A percentile compares a stretch with the other conserved stretches of the same genome.
Evolutionary conservation across 2,329 filamentous ascomycete genomes (phyloP).

Genomic region (Fusarium duplospermum): DNA sequence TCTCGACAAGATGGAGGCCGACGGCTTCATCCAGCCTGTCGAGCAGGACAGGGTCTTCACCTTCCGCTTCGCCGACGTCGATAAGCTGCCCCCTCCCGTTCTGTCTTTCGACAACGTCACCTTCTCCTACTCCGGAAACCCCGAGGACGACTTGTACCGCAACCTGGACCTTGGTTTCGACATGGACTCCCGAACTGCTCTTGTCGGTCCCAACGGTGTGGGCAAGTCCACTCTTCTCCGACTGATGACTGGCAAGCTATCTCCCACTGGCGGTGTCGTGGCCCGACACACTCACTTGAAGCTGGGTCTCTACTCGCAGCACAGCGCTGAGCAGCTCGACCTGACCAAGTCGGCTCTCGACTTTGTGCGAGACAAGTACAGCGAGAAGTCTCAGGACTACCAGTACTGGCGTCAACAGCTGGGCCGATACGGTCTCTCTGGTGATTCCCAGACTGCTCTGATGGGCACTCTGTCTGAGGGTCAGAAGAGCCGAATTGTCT

Average conservation of each 20-base stretch:
- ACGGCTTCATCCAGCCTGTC: constrained; percentile 97
- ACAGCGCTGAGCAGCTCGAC: constrained; percentile 98
- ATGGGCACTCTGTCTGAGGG: constrained; percentile 99
- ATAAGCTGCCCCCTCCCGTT: constrained; percentile 98
- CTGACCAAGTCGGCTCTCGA: constrained; percentile 97
- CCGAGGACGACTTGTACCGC: constrained; percentile 93
- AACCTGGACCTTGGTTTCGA: constrained; percentile 98
- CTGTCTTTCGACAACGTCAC: constrained; percentile 97
- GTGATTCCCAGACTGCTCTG: constrained; percentile 93
- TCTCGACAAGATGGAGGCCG: constrained; percentile 99
- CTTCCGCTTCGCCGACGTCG: constrained; percentile 98
- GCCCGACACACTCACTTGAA: constrained; percentile 97
- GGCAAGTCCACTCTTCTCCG: constrained; percentile 97
- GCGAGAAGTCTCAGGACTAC: constrained; percentile 91
- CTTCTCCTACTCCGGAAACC: constrained; percentile 94
- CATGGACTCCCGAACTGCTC: constrained; percentile 97
- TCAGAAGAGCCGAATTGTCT: constrained; percentile 98
- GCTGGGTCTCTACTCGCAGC: constrained; percentile 97
- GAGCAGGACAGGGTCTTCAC: constrained; percentile 88
- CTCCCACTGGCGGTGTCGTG: constrained; percentile 83
- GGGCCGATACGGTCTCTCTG: constrained; percentile 91
- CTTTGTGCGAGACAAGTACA: constrained; percentile 97
- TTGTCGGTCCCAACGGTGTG: constrained; percentile 98
- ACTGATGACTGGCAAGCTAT: constrained; percentile 96
- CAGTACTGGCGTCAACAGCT: constrained; percentile 99